Percentiles rank a stretch among this genome's conserved stretches.
phyloP scores from a whole-genome alignment of 2,329 filamentous ascomycete species.

The Coleophoma eucalyptorum region DNA sequence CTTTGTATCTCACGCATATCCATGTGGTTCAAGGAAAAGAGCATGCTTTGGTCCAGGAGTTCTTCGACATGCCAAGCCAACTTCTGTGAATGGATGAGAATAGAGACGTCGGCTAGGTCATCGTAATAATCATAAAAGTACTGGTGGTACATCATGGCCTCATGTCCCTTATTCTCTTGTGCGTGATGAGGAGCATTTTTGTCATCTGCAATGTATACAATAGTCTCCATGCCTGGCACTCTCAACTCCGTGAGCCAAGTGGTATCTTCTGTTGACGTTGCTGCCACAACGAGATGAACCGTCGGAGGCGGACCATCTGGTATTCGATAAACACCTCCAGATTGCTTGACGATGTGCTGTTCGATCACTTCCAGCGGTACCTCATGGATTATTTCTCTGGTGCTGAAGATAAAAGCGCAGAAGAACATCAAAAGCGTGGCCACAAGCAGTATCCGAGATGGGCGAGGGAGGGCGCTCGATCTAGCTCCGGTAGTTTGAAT shows the following conservation, averaged over 20 bases:
- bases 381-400: not conserved
- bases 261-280: slow-evolving; percentile 11
- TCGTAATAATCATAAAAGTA: slow-evolving; percentile 61
- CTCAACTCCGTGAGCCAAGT: slow-evolving; percentile 13
- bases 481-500: not conserved
- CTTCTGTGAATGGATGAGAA: slow-evolving; percentile 39
- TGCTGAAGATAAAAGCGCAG: slow-evolving; percentile 1
- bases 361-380: slow-evolving; percentile 7
- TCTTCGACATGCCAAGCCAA: slow-evolving; percentile 26
- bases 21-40: slow-evolving; percentile 16
- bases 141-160: slow-evolving; percentile 33
- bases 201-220: slow-evolving; percentile 21
- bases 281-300: slow-evolving; percentile 15
- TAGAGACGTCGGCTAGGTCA: slow-evolving; percentile 30
- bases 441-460: slow-evolving; percentile 6
- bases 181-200: slow-evolving; percentile 36
- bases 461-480: slow-evolving; percentile 5
- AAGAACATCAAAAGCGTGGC: slow-evolving; percentile 6
- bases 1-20: slow-evolving; percentile 35
- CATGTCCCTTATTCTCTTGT: slow-evolving; percentile 38
- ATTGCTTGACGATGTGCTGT: slow-evolving; percentile 11
- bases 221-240: slow-evolving; percentile 22
- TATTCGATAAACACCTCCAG: slow-evolving; percentile 9
- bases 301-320: slow-evolving; percentile 8
- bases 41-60: slow-evolving; percentile 16